These are phyloP conservation scores for Endoconidiophora polonica DNA, from an alignment of 2,329 filamentous ascomycete genomes.

Conservation along the genomic window DNA sequence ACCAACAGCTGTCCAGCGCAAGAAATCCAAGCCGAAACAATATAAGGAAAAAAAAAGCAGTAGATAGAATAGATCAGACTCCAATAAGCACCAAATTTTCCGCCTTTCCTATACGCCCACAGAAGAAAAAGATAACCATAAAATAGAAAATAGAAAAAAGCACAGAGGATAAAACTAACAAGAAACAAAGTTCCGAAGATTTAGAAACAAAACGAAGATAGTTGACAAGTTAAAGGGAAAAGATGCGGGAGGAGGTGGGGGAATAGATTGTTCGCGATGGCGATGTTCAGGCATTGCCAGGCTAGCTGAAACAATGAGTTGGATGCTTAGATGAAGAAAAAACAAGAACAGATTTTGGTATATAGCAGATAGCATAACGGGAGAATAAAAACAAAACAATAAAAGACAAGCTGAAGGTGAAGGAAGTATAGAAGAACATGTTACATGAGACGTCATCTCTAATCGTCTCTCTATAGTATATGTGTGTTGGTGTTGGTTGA, in stretches of 20 bases:
- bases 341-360: not conserved
- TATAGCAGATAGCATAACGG: not conserved
- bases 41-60: not conserved
- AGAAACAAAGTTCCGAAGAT: constrained; percentile 6
- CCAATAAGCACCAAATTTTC: too few relatives aligned
- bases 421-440: not conserved
- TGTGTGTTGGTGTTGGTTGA: not conserved
- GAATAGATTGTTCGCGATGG: not conserved
- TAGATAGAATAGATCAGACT: not conserved
- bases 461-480: not conserved
- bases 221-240: not conserved
- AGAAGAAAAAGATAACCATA: not conserved
- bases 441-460: not conserved
- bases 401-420: not conserved
- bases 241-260: not conserved
- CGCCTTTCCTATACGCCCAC: too few relatives aligned
- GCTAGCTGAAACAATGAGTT: too few relatives aligned
- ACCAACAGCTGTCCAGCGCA: too few relatives aligned
- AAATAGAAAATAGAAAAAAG: not conserved
- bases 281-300: too few relatives aligned
- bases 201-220: constrained; percentile 1
- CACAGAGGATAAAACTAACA: not conserved
- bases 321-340: not conserved
- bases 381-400: not conserved
- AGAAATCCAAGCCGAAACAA: not conserved